Evolutionary conservation across 805 yeast genomes (phyloP).

Genomic region (Candida mattraensis): DNA sequence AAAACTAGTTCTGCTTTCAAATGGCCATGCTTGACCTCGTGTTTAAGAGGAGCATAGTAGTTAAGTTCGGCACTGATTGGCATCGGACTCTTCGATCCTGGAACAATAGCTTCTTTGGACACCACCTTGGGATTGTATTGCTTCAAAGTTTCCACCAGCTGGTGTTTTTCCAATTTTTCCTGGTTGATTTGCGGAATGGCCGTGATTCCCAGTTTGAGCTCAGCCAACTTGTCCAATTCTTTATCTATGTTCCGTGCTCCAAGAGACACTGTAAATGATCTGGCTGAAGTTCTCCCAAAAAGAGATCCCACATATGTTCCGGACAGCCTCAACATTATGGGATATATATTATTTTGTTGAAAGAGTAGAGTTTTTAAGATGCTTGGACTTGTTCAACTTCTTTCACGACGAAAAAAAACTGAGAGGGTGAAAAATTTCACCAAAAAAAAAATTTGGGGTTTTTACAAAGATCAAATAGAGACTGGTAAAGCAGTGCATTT

Average conservation of each 20-base stretch:
- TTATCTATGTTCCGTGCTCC: slow-evolving; percentile 20
- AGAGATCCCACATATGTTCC: no score
- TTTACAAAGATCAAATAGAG: no score
- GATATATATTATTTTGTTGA: no score
- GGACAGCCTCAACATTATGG: no score
- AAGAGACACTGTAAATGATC: slow-evolving; percentile 6
- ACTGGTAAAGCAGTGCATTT: no score
- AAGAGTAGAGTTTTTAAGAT: no score
- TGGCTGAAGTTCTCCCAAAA: background rate
- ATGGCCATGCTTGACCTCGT: slow-evolving; percentile 67
- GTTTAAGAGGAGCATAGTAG: slow-evolving; percentile 75
- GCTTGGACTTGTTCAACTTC: no score
- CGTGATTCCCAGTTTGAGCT: slow-evolving; percentile 20
- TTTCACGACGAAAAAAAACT: no score
- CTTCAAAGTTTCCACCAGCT: slow-evolving; percentile 28
- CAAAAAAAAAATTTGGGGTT: slow-evolving; percentile 1
- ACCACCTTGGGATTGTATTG: slow-evolving; percentile 38
- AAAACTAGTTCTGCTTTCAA: slow-evolving; percentile 75
- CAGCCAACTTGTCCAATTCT: slow-evolving; percentile 29
- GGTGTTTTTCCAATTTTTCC: slow-evolving; percentile 20
- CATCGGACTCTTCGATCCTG: slow-evolving; percentile 51
- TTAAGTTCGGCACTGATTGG: slow-evolving; percentile 86
- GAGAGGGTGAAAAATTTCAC: background rate
- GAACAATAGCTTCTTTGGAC: slow-evolving; percentile 35
- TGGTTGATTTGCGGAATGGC: slow-evolving; percentile 17